A percentile compares a stretch with the other conserved stretches of the same genome.
Evolutionary conservation across 805 yeast species (phyloP).

Genomic region (Starmera quercuum): DNA sequence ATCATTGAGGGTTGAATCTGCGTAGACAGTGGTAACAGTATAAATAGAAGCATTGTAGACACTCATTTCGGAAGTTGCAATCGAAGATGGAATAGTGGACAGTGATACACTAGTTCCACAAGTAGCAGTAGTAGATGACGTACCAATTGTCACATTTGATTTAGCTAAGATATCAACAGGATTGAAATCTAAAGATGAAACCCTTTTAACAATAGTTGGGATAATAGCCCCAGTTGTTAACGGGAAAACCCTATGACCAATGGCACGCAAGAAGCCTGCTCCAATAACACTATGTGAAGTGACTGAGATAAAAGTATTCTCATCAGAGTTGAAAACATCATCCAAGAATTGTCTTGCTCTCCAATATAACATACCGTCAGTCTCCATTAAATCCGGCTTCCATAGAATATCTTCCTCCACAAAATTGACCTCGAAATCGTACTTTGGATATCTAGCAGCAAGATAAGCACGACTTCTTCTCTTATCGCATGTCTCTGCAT

Average conservation of each 20-base stretch:
- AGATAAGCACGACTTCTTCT: conserved; percentile 31
- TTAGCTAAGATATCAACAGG: not conserved
- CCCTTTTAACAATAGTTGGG: conserved; percentile 42
- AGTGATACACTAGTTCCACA: not conserved
- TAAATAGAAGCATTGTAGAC: not conserved
- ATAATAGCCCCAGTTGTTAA: conserved; percentile 51
- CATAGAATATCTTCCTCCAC: conserved; percentile 38
- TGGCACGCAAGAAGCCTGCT: conserved; percentile 37
- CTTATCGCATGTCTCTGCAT: conserved; percentile 45
- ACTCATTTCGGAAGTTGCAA: not conserved
- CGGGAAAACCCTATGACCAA: conserved; percentile 40
- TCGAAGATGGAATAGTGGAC: not conserved
- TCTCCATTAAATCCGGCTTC: conserved; percentile 39
- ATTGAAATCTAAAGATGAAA: not conserved
- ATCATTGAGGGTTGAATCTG: no score
- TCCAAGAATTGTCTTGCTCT: conserved; percentile 44
- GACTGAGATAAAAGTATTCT: conserved; percentile 26
- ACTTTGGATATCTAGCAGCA: conserved; percentile 33
- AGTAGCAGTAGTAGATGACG: not conserved
- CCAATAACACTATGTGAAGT: conserved; percentile 47
- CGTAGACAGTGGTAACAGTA: not conserved
- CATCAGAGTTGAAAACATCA: conserved; percentile 13
- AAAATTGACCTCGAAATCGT: conserved; percentile 36
- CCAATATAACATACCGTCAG: conserved; percentile 27
- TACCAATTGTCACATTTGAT: not conserved